Base-by-base conservation (phyloP, 2,329 filamentous ascomycete species). In the Zarea fungicola region DNA sequence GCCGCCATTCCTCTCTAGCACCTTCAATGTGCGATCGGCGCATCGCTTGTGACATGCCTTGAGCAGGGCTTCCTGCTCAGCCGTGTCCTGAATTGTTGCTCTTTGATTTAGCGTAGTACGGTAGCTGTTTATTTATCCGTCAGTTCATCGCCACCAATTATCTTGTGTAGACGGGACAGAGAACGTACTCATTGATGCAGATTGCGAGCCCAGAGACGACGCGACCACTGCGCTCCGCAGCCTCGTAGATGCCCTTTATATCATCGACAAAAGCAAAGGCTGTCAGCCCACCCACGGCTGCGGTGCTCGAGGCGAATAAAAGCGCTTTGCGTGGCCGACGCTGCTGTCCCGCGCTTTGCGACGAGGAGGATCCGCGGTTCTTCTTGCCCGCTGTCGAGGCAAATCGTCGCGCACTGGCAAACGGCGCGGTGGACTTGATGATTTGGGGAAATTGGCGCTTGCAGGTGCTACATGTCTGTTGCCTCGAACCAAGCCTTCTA, bases 171-270 rank as follows among this genome's bases (percentile, higher is more conserved):
- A n/a, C n/a, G n/a, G n/a, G n/a, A n/a, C n/a, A n/a, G n/a, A n/a
- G n/a, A n/a, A n/a, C n/a, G n/a, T 74, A 95, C 89, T 96, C 92
- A 62, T 92, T 91, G 56, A 97, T 93, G 69, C 87, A 91, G 50
- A 95, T 73, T 13, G 80, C 81, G 58, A 97, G 67, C 23, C 87
- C 81, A 22, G 78, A 74, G 10, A 84, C 83, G 19, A 97, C 92
- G 54, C 92, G 80, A 8, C 87, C 86, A 28, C 87, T 86, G 56
- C 92, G 79, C 69, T 89, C 84, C 2, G 80, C 80, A 10, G 88
- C 87, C 45, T 84, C 80, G 62, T 88, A 92, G 28, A 78, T 77
- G 70, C 88, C 83, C 65, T 85, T 87, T 55, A 89, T 82, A 56
- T 95, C 83, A 63, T 85, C 81, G 23, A 74, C 73, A 53, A 83